Conservation (phyloP, 148 eudicot species). For the Spergularia marina region DNA sequence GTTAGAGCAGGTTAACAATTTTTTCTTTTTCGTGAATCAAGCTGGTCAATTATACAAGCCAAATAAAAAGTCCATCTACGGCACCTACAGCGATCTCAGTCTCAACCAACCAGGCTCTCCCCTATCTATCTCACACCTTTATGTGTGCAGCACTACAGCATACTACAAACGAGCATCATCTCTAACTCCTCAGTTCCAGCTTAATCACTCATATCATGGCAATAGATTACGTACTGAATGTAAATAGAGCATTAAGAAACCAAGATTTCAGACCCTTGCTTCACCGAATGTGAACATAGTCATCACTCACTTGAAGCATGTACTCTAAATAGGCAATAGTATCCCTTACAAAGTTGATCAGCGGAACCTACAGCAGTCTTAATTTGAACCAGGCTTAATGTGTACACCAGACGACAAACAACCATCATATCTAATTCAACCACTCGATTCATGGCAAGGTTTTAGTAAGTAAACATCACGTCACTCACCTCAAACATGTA, state of each 20-base stretch:
- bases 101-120: background rate
- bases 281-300: background rate
- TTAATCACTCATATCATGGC: background rate
- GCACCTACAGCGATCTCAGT: too few relatives aligned
- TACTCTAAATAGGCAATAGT: conserved; percentile 43
- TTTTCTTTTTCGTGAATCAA: background rate
- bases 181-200: background rate
- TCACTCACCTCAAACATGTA: conserved; percentile 19
- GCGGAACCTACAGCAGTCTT: too few relatives aligned
- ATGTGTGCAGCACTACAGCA: background rate
- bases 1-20: background rate
- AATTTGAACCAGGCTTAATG: background rate
- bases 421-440: background rate
- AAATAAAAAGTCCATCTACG: too few relatives aligned
- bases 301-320: conserved; percentile 42
- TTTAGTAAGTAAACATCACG: background rate
- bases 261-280: background rate
- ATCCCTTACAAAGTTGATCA: conserved; percentile 23
- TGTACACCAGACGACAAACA: background rate
- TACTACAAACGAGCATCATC: background rate
- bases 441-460: background rate
- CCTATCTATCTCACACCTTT: background rate
- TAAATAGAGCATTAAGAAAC: background rate
- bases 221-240: background rate
- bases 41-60: background rate